Conservation (phyloP, 257 asterid species). For the Fraxinus excelsior region DNA sequence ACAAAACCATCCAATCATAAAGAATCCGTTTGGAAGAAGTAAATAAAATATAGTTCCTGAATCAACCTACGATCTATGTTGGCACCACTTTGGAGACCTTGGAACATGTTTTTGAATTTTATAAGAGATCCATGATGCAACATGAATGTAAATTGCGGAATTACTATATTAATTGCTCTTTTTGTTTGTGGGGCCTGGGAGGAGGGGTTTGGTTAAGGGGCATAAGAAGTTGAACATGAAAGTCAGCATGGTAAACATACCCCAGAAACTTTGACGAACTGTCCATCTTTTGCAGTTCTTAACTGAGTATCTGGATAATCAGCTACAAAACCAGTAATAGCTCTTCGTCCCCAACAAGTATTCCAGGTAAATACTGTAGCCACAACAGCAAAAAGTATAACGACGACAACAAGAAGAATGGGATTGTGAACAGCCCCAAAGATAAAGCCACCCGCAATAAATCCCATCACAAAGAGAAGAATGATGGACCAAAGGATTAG, state of each 20-base stretch:
- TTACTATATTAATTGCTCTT: not conserved
- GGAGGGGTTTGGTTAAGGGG: too few species aligned
- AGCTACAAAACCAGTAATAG: not conserved
- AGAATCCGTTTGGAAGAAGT: not conserved
- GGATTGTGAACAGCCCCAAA: constrained; percentile 68
- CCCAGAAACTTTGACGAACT: constrained; percentile 6
- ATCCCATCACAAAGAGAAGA: constrained; percentile 69
- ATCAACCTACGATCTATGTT: too few species aligned
- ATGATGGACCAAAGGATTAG: constrained; percentile 61
- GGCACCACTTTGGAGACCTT: too few species aligned
- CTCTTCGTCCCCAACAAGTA: constrained; percentile 24
- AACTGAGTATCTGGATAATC: not conserved
- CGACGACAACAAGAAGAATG: constrained; percentile 67
- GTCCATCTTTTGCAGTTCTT: constrained; percentile 6
- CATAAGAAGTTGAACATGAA: not conserved
- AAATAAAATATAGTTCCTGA: not conserved
- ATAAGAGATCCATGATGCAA: not conserved
- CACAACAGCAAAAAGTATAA: constrained; percentile 56
- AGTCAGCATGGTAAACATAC: not conserved
- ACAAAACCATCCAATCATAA: not conserved
- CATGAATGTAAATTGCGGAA: not conserved
- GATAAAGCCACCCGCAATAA: constrained; percentile 70
- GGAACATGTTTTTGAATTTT: not conserved
- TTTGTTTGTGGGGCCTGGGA: too few species aligned
- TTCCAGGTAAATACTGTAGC: constrained; percentile 62